Base-by-base conservation (phyloP, 1,284 basidiomycete genomes). In the Ustilago hordei region DNA sequence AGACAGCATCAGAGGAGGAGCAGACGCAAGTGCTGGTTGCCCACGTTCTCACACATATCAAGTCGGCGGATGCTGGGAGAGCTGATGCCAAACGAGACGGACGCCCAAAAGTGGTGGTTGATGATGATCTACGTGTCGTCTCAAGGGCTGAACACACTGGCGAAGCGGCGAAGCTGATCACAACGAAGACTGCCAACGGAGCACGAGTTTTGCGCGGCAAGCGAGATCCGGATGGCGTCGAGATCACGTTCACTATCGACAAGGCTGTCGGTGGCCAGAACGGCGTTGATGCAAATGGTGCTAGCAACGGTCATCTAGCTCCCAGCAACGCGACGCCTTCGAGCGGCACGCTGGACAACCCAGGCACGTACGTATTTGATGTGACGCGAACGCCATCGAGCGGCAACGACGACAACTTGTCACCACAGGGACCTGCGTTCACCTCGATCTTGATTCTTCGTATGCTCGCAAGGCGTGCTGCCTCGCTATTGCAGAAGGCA, bases 381-480 rank as follows among this genome's bases (percentile, higher is more conserved):
- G 84, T 85, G 13, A 78, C 78, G 34, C 78, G 84, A 13, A 85
- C 84, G 43, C 84, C 84, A 8, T 81, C 83, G 28, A 60, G 57
- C 23, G 77, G 77, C 39, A 75, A 72, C 48, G 68, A 75, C 3
- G 73, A 79, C 8, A 66, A 69, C 11, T 64, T 65, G n/a, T 66
- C 63, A 19, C 83, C 83, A 5, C 80, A 78, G 43, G 84, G 84
- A 41, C 69, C 78, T 1, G 81, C 84, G 0, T 81, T 75, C 41
- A 71, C 78, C 11, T 79, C 82, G 48, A 61, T 80, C 41, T 71
- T 84, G 31, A 77, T 84, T 19, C 68, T 85, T 62, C 78, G 84
- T 35, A 81, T 76, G 63, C 58, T 85, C 17, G 67, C 83, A 7
- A 75, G 84, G 15, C 65, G 75, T 8, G 76, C 84, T 13, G 71